Evolutionary conservation across 169 alveolate species (phyloP).

Genomic region (Perkinsus olseni): DNA sequence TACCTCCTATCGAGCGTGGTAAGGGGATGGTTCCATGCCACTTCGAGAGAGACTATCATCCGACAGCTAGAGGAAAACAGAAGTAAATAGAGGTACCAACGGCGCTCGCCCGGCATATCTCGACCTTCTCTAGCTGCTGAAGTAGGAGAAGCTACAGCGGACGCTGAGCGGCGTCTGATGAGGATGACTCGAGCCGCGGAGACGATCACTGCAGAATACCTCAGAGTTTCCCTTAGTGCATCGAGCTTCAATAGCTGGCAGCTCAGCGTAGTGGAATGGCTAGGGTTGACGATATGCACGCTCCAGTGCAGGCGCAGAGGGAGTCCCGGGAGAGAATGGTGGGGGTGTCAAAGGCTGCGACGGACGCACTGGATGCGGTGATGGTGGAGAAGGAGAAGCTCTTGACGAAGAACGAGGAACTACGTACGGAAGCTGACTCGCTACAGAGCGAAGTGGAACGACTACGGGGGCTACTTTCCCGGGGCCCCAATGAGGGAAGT

Average conservation of each 20-base stretch:
- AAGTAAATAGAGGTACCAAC: background rate
- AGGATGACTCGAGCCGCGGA: background rate
- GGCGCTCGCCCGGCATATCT: background rate
- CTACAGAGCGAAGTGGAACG: background rate
- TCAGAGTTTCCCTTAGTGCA: background rate
- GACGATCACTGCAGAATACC: background rate
- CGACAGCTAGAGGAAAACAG: background rate
- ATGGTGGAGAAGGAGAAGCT: background rate
- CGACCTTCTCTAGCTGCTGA: background rate
- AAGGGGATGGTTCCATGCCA: background rate
- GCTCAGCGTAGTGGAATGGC: background rate
- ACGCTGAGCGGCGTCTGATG: background rate
- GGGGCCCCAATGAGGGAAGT: background rate
- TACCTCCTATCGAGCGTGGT: background rate
- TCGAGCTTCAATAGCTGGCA: background rate
- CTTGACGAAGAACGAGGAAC: background rate
- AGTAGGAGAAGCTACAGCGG: background rate
- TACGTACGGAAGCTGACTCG: background rate
- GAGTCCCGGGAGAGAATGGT: background rate
- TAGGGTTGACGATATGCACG: background rate
- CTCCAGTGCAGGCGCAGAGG: background rate
- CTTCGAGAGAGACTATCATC: background rate
- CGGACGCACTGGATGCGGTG: background rate
- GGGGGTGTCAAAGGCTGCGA: background rate
- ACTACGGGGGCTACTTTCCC: background rate